Conservation (phyloP, 768 basidiomycete genomes). For the Suillus discolor region DNA sequence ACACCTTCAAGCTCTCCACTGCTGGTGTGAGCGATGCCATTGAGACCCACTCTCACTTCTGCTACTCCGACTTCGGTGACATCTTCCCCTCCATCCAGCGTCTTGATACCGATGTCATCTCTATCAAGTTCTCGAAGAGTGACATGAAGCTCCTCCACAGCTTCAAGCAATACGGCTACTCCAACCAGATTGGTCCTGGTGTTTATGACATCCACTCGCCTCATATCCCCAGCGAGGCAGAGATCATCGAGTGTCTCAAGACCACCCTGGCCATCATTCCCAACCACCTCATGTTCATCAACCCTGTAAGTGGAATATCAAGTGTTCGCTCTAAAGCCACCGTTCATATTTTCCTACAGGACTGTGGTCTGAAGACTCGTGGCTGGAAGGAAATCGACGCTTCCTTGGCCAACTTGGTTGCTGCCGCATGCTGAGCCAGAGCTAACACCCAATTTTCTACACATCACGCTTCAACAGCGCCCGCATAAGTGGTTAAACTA, state of each 20-base stretch:
- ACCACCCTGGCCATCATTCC: conserved; percentile 83
- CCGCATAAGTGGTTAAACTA: conserved; percentile 67
- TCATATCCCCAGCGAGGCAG: conserved; percentile 90
- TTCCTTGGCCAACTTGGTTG: conserved; percentile 83
- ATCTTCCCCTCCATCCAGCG: conserved; percentile 98
- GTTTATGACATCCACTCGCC: conserved; percentile 99
- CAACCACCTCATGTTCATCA: conserved; percentile 82
- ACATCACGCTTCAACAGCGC: conserved; percentile 90
- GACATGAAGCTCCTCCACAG: conserved; percentile 97
- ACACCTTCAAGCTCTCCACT: conserved; percentile 97
- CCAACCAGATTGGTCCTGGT: conserved; percentile 97
- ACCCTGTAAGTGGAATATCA: conserved; percentile 58
- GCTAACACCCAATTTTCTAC: conserved; percentile 61
- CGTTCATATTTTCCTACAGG: conserved; percentile 39
- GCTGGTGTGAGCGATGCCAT: conserved; percentile 93
- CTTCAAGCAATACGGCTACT: conserved; percentile 95
- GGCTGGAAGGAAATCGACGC: conserved; percentile 98
- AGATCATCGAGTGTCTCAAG: conserved; percentile 91
- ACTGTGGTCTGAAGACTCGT: conserved; percentile 98
- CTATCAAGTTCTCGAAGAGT: conserved; percentile 97
- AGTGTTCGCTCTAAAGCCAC: not conserved
- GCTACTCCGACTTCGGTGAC: conserved; percentile 98
- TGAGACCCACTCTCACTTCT: conserved; percentile 99
- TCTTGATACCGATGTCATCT: conserved; percentile 98
- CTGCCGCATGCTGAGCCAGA: conserved; percentile 93